Percentiles rank a stretch among this genome's conserved stretches.
Evolutionary conservation across 2,329 filamentous ascomycete genomes (phyloP).

Genomic region (Epichloe sibirici): DNA sequence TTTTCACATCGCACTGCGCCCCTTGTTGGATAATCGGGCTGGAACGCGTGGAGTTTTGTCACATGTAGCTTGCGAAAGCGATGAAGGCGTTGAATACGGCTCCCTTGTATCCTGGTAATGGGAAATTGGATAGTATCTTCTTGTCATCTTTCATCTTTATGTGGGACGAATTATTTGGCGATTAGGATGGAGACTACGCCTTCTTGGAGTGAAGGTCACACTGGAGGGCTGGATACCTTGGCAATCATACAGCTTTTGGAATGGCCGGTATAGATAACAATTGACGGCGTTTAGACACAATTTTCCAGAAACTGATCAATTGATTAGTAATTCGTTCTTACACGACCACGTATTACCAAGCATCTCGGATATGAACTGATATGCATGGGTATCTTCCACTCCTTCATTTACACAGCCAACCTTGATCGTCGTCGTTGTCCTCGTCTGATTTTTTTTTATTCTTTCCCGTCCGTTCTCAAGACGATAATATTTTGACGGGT

Average conservation of each 20-base stretch:
- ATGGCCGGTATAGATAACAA: slow-evolving; percentile 2
- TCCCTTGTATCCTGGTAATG: not conserved
- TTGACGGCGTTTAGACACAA: not conserved
- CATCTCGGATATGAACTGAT: too few relatives aligned
- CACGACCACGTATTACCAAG: too few relatives aligned
- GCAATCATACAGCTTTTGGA: not conserved
- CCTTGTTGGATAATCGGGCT: not conserved
- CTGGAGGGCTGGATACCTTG: too few relatives aligned
- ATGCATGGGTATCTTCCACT: too few relatives aligned
- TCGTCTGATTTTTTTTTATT: too few relatives aligned
- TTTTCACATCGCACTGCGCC: not conserved
- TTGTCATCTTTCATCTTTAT: not conserved
- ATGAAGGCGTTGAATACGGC: not conserved
- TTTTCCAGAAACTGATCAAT: too few relatives aligned
- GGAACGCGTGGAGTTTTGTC: not conserved
- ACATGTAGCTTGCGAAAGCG: slow-evolving; percentile 3
- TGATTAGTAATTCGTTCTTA: too few relatives aligned
- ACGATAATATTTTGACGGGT: slow-evolving; percentile 45
- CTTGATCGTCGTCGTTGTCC: too few relatives aligned
- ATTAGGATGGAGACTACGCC: not conserved
- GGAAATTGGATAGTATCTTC: not conserved
- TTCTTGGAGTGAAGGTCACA: not conserved
- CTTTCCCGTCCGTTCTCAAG: slow-evolving; percentile 32
- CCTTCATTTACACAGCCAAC: too few relatives aligned
- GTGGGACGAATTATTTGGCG: not conserved